phyloP scores from a whole-genome alignment of 73 alveolate genomes.

The Breviolum minutum region DNA sequence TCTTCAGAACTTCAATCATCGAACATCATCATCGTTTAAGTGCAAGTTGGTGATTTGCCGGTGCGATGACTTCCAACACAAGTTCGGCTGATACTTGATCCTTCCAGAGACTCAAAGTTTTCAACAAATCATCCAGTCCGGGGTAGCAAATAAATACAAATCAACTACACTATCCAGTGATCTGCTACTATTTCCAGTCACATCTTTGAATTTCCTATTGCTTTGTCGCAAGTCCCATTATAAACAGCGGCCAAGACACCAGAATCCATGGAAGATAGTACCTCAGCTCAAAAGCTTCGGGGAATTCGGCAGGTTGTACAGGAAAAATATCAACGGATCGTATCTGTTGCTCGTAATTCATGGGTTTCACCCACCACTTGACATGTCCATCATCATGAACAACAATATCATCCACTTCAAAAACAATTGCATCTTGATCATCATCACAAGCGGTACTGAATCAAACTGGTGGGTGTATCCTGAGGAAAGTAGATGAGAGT shows the following conservation, averaged over 20 bases:
- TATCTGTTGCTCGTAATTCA: too few species aligned
- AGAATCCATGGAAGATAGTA: slow-evolving; percentile 44
- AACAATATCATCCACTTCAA: background rate
- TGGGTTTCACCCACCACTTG: background rate
- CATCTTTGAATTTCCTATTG: background rate
- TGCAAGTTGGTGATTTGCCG: too few species aligned
- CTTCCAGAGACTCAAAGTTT: too few species aligned
- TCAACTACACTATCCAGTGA: background rate
- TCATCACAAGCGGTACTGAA: background rate
- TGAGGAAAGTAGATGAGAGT: background rate
- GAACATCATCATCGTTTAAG: too few species aligned
- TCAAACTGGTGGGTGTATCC: background rate
- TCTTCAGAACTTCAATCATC: too few species aligned
- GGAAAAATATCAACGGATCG: background rate
- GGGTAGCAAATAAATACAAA: too few species aligned
- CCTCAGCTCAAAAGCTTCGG: background rate
- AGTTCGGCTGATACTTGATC: too few species aligned
- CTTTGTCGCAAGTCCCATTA: too few species aligned
- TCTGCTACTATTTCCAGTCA: background rate
- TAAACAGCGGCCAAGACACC: background rate
- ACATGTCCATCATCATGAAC: background rate
- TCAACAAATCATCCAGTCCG: too few species aligned
- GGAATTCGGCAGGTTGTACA: background rate
- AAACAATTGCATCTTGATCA: background rate
- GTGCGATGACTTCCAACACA: too few species aligned